Evolutionary conservation across 2,329 filamentous ascomycete genomes (phyloP), one percentile per base, ranked within the genome.

Genomic region (Nothophaeocryptopus gaeumannii): DNA sequence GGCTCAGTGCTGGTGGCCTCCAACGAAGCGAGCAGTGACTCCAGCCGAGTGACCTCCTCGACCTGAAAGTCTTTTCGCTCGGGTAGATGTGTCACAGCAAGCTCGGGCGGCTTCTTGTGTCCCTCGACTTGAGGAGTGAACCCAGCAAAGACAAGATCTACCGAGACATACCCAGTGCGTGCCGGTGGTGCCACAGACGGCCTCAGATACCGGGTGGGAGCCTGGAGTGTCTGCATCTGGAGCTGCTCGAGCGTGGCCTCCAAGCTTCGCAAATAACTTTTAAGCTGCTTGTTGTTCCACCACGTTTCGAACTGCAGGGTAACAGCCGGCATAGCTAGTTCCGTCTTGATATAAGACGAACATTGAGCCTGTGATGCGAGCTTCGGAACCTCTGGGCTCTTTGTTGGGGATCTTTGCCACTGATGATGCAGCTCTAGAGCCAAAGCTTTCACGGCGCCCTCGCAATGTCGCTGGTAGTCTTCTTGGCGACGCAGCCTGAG

Each of bases 211-310:
- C 41, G 32, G 5, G 8, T 12, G 5, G 29, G 15, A 5, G 5
- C 12, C 12, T 5, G 15, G 12, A 36, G 13, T 13, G 15, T 14
- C n/a, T 32, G n/a, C 2, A 26, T 12, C 10, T 31, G 20, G 20
- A 32, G n/a, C 36, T 36, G 13, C n/a, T 20, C 9, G 37, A 20
- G n/a, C 14, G 32, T 13, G 12, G 14, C 26, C 9, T 41, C 39
- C 47, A 32, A 39, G 2, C n/a, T 45, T 16, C 16, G 32, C 3
- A 45, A 35, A 30, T 50, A 50, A 1, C 38, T 16, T 3, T 26
- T 29, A 2, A 50, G 47, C n/a, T 31, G 41, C 16, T 45, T 40
- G 42, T 50, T 50, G 37, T 45, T 42, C 16, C 43, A 42, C 37
- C 41, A 40, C 12, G 37, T 14, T 31, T 50, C 37, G 41, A 45